Evolutionary conservation across 768 basidiomycete genomes (phyloP).

Genomic region (Boletus subparvulus): DNA sequence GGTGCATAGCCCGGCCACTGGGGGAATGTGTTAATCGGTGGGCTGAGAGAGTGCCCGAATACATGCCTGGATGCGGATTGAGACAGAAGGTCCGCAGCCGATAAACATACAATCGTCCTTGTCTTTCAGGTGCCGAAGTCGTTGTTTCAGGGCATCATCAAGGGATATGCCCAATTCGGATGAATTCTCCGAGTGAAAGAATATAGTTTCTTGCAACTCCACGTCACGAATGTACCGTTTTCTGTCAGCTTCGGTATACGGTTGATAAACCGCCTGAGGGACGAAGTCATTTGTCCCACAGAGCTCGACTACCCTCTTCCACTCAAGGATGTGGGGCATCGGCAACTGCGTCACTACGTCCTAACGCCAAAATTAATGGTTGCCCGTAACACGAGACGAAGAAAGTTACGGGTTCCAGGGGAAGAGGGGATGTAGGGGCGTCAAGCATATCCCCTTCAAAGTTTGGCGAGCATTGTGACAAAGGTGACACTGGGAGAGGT

Average conservation of each 20-base stretch:
- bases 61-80: slow-evolving; percentile 71
- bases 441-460: slow-evolving; percentile 1
- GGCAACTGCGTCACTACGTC: slow-evolving; percentile 20
- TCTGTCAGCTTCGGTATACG: slow-evolving; percentile 74
- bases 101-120: slow-evolving; percentile 69
- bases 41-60: not conserved
- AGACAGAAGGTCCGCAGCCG: slow-evolving; percentile 75
- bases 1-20: slow-evolving; percentile 81
- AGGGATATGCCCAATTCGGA: slow-evolving; percentile 61
- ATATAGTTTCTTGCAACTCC: slow-evolving; percentile 59
- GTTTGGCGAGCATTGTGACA: slow-evolving; percentile 1
- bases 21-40: not conserved
- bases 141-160: slow-evolving; percentile 61
- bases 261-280: slow-evolving; percentile 71
- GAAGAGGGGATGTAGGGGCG: not conserved
- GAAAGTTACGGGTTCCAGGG: slow-evolving; percentile 13
- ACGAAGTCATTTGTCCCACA: slow-evolving; percentile 50
- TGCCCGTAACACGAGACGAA: not conserved
- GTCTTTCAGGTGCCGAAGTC: slow-evolving; percentile 51
- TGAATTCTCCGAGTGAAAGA: slow-evolving; percentile 55
- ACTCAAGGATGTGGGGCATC: slow-evolving; percentile 27
- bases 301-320: slow-evolving; percentile 20
- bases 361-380: slow-evolving; percentile 14
- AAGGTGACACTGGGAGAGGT: slow-evolving; percentile 14
- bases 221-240: slow-evolving; percentile 76